These are phyloP conservation scores for Cicer judaicum DNA, from an alignment of 306 rosid genomes.

Conservation along the genomic window DNA sequence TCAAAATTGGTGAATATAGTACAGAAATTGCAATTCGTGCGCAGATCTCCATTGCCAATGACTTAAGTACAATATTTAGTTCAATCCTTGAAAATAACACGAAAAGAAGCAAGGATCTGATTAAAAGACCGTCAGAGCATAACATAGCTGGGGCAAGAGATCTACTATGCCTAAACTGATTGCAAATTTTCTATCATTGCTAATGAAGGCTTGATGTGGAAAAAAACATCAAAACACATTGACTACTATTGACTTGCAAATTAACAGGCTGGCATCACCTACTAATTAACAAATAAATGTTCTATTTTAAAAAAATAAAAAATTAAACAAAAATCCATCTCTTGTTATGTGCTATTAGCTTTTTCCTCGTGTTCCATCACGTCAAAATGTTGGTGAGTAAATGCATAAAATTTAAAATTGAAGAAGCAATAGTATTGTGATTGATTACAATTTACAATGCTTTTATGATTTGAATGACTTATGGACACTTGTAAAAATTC, in stretches of 20 bases:
- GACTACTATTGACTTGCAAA: background rate
- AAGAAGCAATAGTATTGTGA: slow-evolving; percentile 7
- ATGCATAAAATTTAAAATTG: background rate
- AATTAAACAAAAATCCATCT: background rate
- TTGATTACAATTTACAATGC: background rate
- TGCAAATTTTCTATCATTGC: background rate
- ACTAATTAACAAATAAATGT: background rate
- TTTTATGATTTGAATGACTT: background rate
- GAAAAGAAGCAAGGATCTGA: no score
- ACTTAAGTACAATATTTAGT: background rate
- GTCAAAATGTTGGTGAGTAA: slow-evolving; percentile 4
- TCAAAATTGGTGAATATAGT: background rate
- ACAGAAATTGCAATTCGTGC: background rate
- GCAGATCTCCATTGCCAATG: background rate
- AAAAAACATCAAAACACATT: background rate
- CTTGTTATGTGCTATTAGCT: background rate
- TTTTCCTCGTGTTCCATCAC: background rate
- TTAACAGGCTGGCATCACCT: background rate
- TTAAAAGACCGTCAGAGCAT: no score
- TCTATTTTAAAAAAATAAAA: background rate
- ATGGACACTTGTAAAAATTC: slow-evolving; percentile 19
- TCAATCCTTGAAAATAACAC: background rate
- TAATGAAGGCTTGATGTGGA: background rate
- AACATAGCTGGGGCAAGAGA: background rate
- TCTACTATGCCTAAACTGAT: background rate